Evolutionary conservation across 352 stramenopile species (phyloP), one percentile per base, ranked within the genome.

Genomic region (Globisporangium mamillatum): DNA sequence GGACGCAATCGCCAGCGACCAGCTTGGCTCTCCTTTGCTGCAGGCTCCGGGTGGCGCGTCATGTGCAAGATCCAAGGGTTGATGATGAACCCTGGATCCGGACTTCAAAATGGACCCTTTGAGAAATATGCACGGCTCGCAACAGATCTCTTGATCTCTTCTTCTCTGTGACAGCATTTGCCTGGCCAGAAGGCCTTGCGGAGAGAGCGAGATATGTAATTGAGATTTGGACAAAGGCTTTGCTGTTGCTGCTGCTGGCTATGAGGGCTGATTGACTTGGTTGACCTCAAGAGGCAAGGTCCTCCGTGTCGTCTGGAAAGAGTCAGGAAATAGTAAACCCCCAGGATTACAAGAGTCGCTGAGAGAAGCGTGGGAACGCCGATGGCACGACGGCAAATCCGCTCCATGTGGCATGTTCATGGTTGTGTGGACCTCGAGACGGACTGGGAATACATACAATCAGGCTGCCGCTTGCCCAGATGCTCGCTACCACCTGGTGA

Each of bases 1-100:
- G 27, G 29, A 25, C 55, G 27, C 55, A 57, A 57, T 24, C 38
- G 14, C 38, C 36, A 41, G 36, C 34, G 34, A 38, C 34, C 9
- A 38, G 34, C 34, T 41, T 41, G 36, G 12, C 36, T 44, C 14
- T 44, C 10, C 36, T 46, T 46, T 46, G 6, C 20, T 25, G 18
- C 8, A 16, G 7, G 48, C 7, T 27, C n/a, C 3, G 7, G 25
- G 1, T 24, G 18, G 27, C 22, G 55, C 29, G 55, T 61, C 55
- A 61, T 48, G 20, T 48, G 20, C 20, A 20, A 24, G 20, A 6
- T 5, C 3, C 36, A 5, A 12, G 24, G 2, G 54, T 14, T 7
- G 27, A 41, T 59, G 54, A 59, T 59, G 54, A 59, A 38, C 54
- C 54, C 27, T n/a, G 12, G 6, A 20, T 58, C 22, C 38, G 38